Base-by-base conservation (phyloP, 1,139 yeast species). In the Scheffersomyces segobiensis region DNA sequence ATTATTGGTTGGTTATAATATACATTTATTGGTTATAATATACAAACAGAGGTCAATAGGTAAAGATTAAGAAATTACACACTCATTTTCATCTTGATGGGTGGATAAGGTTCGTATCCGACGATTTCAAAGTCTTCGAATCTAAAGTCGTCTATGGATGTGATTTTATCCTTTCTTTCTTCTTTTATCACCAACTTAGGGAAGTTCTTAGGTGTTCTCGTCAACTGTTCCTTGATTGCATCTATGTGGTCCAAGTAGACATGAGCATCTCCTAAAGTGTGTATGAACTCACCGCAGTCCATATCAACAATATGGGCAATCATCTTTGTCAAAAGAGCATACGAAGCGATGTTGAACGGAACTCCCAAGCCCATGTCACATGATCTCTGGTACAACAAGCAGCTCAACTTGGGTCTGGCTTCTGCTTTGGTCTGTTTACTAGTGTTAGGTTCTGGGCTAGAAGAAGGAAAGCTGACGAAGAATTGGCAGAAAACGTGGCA, bases 281-380 rank as follows among this genome's bases (percentile, higher is more conserved):
- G 99, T 60, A 93, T 85, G 65, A 95, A 91, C 66, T 93, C 98
- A 46, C 98, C 98, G 64, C 97, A 89, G 66, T 93, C 96, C 90
- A 93, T 88, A 63, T 86, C 97, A 53, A 93, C 93, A 12, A 95
- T 90, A 65, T 91, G 93, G 1, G 99, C 99, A 65, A 95, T 90
- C 98, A 95, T 95, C 67, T 85, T 89, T 3, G 98, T 93, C 62
- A 95, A 80, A 60, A 95, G 79, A 0, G 99, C 97, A 71, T 95
- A 95, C 0, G 98, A 92, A 0, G 99, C 99, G 68, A 96, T 95
- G 71, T 95, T 96, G 75, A 95, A 95, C 0, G 99, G 99, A 18
- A 95, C 98, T 14, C 99, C 99, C 48, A 95, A 83, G 0, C 99
- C 99, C 98, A 95, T 93, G 70, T 95, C 99, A 75, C 98, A 95